Percentiles rank a stretch among this genome's conserved stretches.
phyloP scores from a whole-genome alignment of 1,139 yeast genomes.

The Yamadazyma siamensis region DNA sequence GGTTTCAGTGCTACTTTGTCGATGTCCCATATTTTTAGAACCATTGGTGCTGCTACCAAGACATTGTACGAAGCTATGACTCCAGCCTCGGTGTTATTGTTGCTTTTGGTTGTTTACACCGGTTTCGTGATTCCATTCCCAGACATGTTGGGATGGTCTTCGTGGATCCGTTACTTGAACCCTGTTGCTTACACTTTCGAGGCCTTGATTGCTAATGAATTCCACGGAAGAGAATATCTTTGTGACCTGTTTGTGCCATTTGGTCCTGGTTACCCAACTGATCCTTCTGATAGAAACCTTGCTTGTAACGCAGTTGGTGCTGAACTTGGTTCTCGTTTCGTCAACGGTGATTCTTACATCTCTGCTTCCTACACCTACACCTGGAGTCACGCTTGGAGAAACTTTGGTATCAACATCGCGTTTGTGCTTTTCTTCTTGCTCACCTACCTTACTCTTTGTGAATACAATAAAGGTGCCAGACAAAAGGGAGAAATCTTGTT shows the following conservation, averaged over 20 bases:
- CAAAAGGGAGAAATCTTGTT: constrained; percentile 82
- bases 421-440: constrained; percentile 53
- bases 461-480: constrained; percentile 67
- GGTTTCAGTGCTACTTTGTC: constrained; percentile 43
- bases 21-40: constrained; percentile 58
- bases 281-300: constrained; percentile 19
- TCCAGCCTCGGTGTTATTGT: constrained; percentile 53
- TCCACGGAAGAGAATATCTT: constrained; percentile 45
- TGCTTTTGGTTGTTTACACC: constrained; percentile 52
- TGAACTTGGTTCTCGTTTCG: constrained; percentile 48
- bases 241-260: constrained; percentile 47
- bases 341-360: constrained; percentile 60
- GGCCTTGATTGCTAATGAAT: constrained; percentile 51
- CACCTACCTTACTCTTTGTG: constrained; percentile 57
- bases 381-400: constrained; percentile 77
- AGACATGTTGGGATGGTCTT: constrained; percentile 60
- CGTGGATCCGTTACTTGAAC: constrained; percentile 57
- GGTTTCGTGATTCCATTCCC: constrained; percentile 59
- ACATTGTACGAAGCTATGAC: constrained; percentile 59
- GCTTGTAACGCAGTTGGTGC: constrained; percentile 65
- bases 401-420: constrained; percentile 67
- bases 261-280: constrained; percentile 44
- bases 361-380: constrained; percentile 44
- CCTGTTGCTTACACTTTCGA: constrained; percentile 61
- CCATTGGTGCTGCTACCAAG: constrained; percentile 55